A percentile compares a stretch with the other conserved stretches of the same genome.
Evolutionary conservation across 805 yeast species (phyloP).

Genomic region (Monosporozyma unispora): DNA sequence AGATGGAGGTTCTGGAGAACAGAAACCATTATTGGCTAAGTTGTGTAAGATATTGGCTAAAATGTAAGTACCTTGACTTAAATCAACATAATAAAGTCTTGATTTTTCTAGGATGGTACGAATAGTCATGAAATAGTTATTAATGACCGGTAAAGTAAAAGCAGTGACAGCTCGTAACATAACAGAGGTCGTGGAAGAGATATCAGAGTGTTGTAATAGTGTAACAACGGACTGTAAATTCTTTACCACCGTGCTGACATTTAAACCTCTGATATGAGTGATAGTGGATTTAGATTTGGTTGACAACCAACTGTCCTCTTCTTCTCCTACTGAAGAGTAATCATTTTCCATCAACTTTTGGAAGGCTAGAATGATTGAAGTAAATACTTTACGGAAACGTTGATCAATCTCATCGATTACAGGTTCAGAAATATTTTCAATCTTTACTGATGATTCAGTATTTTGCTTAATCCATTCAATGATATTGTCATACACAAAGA

Average conservation of each 20-base stretch:
- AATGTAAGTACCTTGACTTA: constrained; percentile 54
- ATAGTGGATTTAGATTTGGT: constrained; percentile 38
- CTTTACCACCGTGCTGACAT: constrained; percentile 30
- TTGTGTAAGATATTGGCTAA: constrained; percentile 47
- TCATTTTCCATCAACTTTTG: constrained; percentile 46
- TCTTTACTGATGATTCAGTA: background rate
- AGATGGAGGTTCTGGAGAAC: constrained; percentile 75
- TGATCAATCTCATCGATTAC: constrained; percentile 36
- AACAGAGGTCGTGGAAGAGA: constrained; percentile 31
- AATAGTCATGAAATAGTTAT: constrained; percentile 48
- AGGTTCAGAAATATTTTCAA: constrained; percentile 1
- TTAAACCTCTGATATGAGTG: constrained; percentile 36
- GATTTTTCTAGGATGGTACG: constrained; percentile 36
- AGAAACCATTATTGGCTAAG: constrained; percentile 76
- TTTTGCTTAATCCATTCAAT: constrained; percentile 37
- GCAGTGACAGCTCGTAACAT: constrained; percentile 41
- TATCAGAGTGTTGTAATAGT: constrained; percentile 31
- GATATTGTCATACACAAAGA: constrained; percentile 43
- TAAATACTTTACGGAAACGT: constrained; percentile 42
- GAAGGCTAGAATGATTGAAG: constrained; percentile 54
- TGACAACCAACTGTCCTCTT: constrained; percentile 63
- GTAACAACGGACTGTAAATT: constrained; percentile 32
- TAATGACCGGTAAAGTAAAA: constrained; percentile 54
- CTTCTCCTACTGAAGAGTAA: constrained; percentile 31
- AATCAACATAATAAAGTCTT: constrained; percentile 40